A percentile compares a stretch with the other conserved stretches of the same genome.
Conservation (phyloP, 177 flowering plant species). For the Telopea speciosissima region DNA sequence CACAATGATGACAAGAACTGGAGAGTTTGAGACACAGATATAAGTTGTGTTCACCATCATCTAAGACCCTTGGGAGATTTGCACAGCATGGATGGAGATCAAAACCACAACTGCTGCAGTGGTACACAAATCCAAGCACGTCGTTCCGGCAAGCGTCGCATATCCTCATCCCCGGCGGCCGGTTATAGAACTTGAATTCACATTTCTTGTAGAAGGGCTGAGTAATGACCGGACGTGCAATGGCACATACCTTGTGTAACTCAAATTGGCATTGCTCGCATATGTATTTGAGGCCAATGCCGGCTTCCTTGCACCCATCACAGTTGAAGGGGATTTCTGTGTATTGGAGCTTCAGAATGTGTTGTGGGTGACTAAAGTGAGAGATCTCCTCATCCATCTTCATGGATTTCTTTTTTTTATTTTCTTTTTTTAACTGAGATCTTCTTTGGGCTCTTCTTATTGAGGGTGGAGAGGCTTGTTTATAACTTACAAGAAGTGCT, state of each 20-base stretch:
- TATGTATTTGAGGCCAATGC: slow-evolving; percentile 50
- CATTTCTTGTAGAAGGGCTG: slow-evolving; percentile 58
- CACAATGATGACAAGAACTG: slow-evolving; percentile 43
- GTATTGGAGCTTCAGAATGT: slow-evolving; percentile 48
- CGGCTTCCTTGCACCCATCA: slow-evolving; percentile 69
- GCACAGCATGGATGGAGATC: slow-evolving; percentile 77
- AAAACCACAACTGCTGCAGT: slow-evolving; percentile 52
- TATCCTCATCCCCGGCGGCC: slow-evolving; percentile 38
- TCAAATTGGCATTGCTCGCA: slow-evolving; percentile 49
- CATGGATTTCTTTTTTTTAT: slow-evolving; percentile 21
- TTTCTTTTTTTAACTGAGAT: background rate
- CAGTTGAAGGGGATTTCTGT: slow-evolving; percentile 56
- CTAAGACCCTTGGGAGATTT: slow-evolving; percentile 44
- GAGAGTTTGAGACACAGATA: slow-evolving; percentile 38
- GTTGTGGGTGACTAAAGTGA: slow-evolving; percentile 48
- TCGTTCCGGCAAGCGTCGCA: slow-evolving; percentile 53
- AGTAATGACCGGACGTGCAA: slow-evolving; percentile 22
- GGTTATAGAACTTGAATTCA: slow-evolving; percentile 32
- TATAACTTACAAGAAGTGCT: too few relatives aligned
- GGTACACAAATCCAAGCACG: slow-evolving; percentile 52
- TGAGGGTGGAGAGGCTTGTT: background rate
- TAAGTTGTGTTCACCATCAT: slow-evolving; percentile 48
- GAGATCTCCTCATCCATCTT: slow-evolving; percentile 41
- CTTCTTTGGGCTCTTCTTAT: background rate
- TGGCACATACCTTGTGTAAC: slow-evolving; percentile 48